Conservation (phyloP, 2,329 filamentous ascomycete genomes). For the Kalaharituber pfeilii region DNA sequence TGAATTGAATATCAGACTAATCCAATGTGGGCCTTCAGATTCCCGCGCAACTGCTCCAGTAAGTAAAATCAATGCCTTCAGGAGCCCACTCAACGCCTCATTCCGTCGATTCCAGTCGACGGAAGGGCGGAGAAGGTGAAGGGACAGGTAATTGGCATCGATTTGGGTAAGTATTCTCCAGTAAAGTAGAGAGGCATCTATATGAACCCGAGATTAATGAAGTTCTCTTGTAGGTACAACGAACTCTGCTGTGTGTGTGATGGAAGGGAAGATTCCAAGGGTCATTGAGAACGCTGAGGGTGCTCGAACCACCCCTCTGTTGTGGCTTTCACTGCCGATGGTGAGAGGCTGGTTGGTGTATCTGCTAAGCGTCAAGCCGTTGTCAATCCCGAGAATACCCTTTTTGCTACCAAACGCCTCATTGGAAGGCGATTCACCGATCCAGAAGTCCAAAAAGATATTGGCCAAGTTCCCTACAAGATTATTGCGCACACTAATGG, state of each 20-base stretch:
- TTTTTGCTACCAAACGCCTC: slow-evolving; percentile 96
- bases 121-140: slow-evolving; percentile 78
- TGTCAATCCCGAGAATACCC: slow-evolving; percentile 95
- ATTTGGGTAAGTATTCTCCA: slow-evolving; percentile 60
- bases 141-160: slow-evolving; percentile 93
- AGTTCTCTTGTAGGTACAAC: slow-evolving; percentile 74
- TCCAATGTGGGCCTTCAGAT: slow-evolving; percentile 44
- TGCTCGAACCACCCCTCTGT: slow-evolving; percentile 87
- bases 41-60: slow-evolving; percentile 58
- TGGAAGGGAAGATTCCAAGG: slow-evolving; percentile 89
- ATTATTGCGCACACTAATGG: slow-evolving; percentile 94
- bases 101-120: slow-evolving; percentile 66
- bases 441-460: slow-evolving; percentile 81
- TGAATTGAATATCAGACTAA: slow-evolving; percentile 7
- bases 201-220: background rate
- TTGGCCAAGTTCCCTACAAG: slow-evolving; percentile 97
- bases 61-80: slow-evolving; percentile 46
- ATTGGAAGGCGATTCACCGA: slow-evolving; percentile 97
- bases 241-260: slow-evolving; percentile 91
- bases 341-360: slow-evolving; percentile 90
- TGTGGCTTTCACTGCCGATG: slow-evolving; percentile 87
- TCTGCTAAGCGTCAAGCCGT: slow-evolving; percentile 96
- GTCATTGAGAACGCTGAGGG: slow-evolving; percentile 98
- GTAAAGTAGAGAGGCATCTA: too few relatives aligned
- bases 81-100: slow-evolving; percentile 51